These are phyloP conservation scores for Eustoma russellianum DNA, from an alignment of 257 asterid species.

Conservation along the genomic window DNA sequence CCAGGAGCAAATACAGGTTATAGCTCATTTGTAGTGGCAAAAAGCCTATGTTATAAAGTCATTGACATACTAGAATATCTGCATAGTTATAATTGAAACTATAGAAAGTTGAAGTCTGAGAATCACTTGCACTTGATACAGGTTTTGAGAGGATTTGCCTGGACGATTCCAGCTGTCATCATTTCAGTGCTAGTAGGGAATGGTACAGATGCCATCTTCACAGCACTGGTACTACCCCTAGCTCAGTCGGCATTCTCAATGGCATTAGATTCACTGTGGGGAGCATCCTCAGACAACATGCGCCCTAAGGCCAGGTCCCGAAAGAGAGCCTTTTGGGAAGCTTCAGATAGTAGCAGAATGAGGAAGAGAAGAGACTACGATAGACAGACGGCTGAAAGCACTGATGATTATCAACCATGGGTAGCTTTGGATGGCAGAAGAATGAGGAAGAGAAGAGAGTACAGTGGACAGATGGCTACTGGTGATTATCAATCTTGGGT, in stretches of 20 bases:
- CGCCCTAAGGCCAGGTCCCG: constrained; percentile 34
- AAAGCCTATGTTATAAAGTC: not conserved
- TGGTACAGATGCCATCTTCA: constrained; percentile 42
- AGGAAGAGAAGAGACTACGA: constrained; percentile 26
- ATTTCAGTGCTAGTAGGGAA: constrained; percentile 48
- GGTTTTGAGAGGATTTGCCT: constrained; percentile 65
- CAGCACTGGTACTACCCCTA: constrained; percentile 76
- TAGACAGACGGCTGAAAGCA: constrained; percentile 22
- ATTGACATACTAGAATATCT: too few relatives aligned
- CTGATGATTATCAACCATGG: constrained; percentile 43
- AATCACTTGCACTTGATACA: constrained; percentile 18
- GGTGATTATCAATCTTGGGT: constrained; percentile 45
- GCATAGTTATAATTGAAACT: not conserved
- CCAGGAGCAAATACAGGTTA: not conserved
- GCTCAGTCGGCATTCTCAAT: constrained; percentile 67
- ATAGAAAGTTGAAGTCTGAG: not conserved
- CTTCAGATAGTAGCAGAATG: constrained; percentile 15
- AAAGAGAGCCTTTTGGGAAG: constrained; percentile 32
- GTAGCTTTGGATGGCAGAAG: constrained; percentile 24
- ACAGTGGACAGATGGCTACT: constrained; percentile 19
- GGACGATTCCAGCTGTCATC: constrained; percentile 78
- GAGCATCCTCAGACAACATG: constrained; percentile 26
- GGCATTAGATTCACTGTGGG: constrained; percentile 40
- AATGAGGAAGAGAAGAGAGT: constrained; percentile 27
- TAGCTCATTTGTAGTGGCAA: not conserved